Base-by-base conservation (phyloP, 73 alveolate species). In the Uronychia binucleata region DNA sequence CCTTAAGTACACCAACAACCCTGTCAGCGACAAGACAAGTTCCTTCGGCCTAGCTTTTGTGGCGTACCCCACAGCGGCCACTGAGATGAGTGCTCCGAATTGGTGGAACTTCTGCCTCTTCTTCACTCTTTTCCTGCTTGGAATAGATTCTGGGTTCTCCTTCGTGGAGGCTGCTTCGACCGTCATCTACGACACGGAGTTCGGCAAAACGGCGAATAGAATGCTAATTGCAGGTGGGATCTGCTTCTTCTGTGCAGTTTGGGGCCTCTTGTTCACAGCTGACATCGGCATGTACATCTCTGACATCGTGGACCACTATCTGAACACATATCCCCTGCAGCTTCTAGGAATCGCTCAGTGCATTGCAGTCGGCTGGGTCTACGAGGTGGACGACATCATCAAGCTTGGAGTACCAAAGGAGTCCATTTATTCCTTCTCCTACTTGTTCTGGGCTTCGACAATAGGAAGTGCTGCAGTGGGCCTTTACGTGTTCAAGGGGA, bases 221-320 rank as follows among this genome's bases (percentile, higher is more conserved):
- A 78, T 78, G 85, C 5, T 78, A 1, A 34, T 78, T 78, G 85
- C 85, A 1, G 75, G 28, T 33, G 58, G 14, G 1, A 13, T 78
- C 76, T 78, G 85, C 33, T 11, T 34, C 1, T 26, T 78, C 34
- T 28, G 77, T 1, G 26, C 29, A n/a, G 1, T 78, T 31, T 34
- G 30, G 31, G 33, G 46, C 28, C 31, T 78, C 26, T 13, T 34
- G 1, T 78, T 78, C 85, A 31, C 77, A 14, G 31, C 85, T 26
- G 77, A 78, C 31, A 25, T 31, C 13, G 85, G 85, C 30, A 31
- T 28, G 28, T 25, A 25, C 77, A 28, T 78, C 13, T 34, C 30
- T 26, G 85, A 78, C 77, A 77, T 78, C 58, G 27, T 78, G 19
- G 85, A 78, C 31, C 85, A 78, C 76, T 78, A 78, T 28, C 26